These are phyloP conservation scores for Nothophoma quercina DNA, from an alignment of 2,329 filamentous ascomycete genomes.

Conservation along the genomic window DNA sequence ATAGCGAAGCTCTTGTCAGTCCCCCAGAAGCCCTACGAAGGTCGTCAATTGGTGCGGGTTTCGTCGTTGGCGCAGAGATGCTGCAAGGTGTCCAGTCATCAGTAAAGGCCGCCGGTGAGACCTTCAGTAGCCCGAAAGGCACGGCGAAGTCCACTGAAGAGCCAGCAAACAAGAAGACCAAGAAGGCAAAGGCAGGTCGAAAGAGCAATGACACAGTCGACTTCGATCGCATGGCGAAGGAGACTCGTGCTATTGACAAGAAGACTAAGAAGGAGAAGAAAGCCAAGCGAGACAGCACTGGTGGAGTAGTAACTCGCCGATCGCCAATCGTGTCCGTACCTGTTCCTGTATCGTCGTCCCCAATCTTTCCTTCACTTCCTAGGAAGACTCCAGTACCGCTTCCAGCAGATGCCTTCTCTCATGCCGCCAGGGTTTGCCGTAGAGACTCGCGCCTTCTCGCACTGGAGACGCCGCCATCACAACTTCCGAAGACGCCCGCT, in stretches of 20 bases:
- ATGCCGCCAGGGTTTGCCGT: not conserved
- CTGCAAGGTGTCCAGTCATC: slow-evolving; percentile 17
- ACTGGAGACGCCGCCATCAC: slow-evolving; percentile 24
- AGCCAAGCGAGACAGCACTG: not conserved
- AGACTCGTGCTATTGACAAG: slow-evolving; percentile 5
- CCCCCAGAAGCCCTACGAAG: not conserved
- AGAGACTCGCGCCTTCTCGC: slow-evolving; percentile 18
- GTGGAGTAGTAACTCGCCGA: not conserved
- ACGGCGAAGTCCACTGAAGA: not conserved
- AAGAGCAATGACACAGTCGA: not conserved
- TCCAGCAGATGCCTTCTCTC: slow-evolving; percentile 13
- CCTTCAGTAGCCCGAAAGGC: slow-evolving; percentile 4
- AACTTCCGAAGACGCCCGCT: slow-evolving; percentile 7
- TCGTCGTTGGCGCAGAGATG: slow-evolving; percentile 16
- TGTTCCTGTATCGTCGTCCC: not conserved
- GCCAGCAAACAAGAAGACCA: not conserved
- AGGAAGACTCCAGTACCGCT: slow-evolving; percentile 24
- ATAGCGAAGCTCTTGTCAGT: slow-evolving; percentile 5
- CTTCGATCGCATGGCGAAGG: slow-evolving; percentile 9
- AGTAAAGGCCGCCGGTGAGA: slow-evolving; percentile 16
- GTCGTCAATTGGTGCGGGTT: not conserved
- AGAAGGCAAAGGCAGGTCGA: slow-evolving; percentile 6
- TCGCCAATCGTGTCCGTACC: not conserved
- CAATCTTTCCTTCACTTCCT: not conserved
- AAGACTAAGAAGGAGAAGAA: slow-evolving; percentile 15